These are phyloP conservation scores for Metarhizium anisopliae DNA, from an alignment of 2,329 filamentous ascomycete genomes.

Conservation along the genomic window DNA sequence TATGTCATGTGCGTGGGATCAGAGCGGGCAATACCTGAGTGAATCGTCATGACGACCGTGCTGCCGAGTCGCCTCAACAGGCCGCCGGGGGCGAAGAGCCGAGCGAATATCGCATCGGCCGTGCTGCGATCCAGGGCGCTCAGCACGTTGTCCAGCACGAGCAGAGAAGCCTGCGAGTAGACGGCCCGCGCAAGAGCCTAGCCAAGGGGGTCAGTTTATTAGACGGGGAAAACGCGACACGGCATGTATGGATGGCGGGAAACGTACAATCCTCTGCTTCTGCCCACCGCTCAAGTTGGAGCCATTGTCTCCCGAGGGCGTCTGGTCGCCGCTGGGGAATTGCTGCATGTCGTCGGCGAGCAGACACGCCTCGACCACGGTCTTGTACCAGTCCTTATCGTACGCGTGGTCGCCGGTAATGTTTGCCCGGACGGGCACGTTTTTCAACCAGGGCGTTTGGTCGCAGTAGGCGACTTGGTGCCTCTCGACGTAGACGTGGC, in stretches of 20 bases:
- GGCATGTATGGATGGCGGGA: too few relatives aligned
- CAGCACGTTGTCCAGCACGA: slow-evolving; percentile 12
- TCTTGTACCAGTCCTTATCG: slow-evolving; percentile 12
- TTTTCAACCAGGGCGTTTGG: slow-evolving; percentile 16
- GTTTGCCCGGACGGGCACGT: slow-evolving; percentile 14
- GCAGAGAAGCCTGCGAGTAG: slow-evolving; percentile 24
- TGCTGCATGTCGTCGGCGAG: slow-evolving; percentile 17
- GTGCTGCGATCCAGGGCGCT: slow-evolving; percentile 2
- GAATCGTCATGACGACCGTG: slow-evolving; percentile 7
- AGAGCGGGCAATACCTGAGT: not conserved
- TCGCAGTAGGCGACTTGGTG: slow-evolving; percentile 5
- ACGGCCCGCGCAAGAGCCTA: slow-evolving; percentile 31
- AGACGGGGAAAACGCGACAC: not conserved
- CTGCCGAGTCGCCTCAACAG: slow-evolving; percentile 1
- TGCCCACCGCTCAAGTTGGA: slow-evolving; percentile 29
- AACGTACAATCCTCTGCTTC: slow-evolving; percentile 20
- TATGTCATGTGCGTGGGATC: too few relatives aligned
- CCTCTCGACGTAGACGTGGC: slow-evolving; percentile 4
- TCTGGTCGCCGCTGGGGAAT: slow-evolving; percentile 19
- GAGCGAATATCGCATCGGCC: slow-evolving; percentile 1
- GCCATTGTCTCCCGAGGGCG: slow-evolving; percentile 24
- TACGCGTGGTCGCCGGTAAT: slow-evolving; percentile 13
- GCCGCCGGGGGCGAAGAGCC: slow-evolving; percentile 4
- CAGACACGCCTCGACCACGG: slow-evolving; percentile 9
- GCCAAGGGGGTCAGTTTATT: not conserved